Base-by-base conservation (phyloP, 2,329 filamentous ascomycete genomes). In the Neonectria sp. region DNA sequence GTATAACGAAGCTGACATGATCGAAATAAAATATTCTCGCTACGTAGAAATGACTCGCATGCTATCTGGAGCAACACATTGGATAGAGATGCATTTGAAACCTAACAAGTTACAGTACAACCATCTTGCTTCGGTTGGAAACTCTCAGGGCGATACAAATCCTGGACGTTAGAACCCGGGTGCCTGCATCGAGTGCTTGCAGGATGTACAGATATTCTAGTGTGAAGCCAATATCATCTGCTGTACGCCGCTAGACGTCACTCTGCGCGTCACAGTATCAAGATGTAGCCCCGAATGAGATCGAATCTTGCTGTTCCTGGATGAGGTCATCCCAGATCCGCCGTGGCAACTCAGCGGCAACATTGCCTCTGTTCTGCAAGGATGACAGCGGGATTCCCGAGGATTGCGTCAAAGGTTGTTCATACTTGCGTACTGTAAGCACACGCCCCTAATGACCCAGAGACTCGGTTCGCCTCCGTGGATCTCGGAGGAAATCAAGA, bases 381-480 rank as follows among this genome's bases (percentile, higher is more conserved):
- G 40, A 45, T 45, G 40, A 45, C 40, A 45, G 40, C 40, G 40
- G n/a, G 40, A 45, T 45, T 24, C 40, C 40, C 40, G 13, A 8
- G 35, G 11, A 45, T 45, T 21, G 40, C 40, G 40, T 45, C 40
- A 45, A 21, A 21, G n/a, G 9, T 12, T 45, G n/a, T 24, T 21
- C 9, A 24, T 3, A 17, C 13, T 35, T 12, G 6, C 17, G 11
- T n/a, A 4, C 27, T 51, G 48, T 24, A 53, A 53, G 12, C n/a
- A 21, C 49, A 53, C 51, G 11, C 51, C 51, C 37, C 48, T 6
- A 15, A 3, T 2, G 51, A 53, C 31, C 51, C 51, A 53, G 31
- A 24, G 31, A n/a, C 51, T 4, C 31, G 51, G 51, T 53, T 53
- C 31, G 51, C 51, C 51, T 53, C 51, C n/a, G n/a, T 35, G 51